Base-by-base conservation (phyloP, 2,329 filamentous ascomycete genomes). In the Ascochyta pisi region DNA sequence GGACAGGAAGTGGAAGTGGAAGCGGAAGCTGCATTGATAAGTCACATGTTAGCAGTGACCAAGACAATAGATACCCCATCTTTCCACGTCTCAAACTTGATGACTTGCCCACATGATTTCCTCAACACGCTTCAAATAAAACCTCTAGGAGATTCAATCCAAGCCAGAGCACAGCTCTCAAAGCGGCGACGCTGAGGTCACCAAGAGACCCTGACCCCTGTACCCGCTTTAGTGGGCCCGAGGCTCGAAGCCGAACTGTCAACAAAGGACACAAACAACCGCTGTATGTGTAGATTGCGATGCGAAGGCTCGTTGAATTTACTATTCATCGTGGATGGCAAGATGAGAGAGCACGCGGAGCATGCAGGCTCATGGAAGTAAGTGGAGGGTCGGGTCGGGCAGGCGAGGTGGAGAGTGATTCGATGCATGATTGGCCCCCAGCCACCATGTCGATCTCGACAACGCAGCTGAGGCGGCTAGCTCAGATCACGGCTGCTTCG, bases 381-480 rank as follows among this genome's bases (percentile, higher is more conserved):
- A 43, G 12, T 3, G 31, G 39, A 35, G 2, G 27, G 22, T 13
- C 7, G 26, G 16, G 45, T 40, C 34, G 51, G 51, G 44, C 45
- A 44, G 37, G 31, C 37, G 39, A 23, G 15, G 51, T 49, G 53
- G 41, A 50, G 41, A 29, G 27, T 27, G 6, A 9, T 37, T 42
- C n/a, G 4, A 4, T 4, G 29, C 10, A 23, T 43, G 41, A 56
- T 56, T 47, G 53, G 53, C 37, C 53, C 53, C 53, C 53, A 50
- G 42, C 53, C 44, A 26, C 41, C 47, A 34, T 42, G 46, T 35
- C 40, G 41, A 55, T 55, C 29, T 31, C 34, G 37, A 50, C 52
- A 55, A 44, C 53, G 40, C 53, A 56, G 50, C 42, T 44, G 46
- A 55, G 49, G 52, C 46, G 52, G 46, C 52, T 55, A 50, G 52